Evolutionary conservation across 768 basidiomycete species (phyloP).

Genomic region (Suillus lakei): DNA sequence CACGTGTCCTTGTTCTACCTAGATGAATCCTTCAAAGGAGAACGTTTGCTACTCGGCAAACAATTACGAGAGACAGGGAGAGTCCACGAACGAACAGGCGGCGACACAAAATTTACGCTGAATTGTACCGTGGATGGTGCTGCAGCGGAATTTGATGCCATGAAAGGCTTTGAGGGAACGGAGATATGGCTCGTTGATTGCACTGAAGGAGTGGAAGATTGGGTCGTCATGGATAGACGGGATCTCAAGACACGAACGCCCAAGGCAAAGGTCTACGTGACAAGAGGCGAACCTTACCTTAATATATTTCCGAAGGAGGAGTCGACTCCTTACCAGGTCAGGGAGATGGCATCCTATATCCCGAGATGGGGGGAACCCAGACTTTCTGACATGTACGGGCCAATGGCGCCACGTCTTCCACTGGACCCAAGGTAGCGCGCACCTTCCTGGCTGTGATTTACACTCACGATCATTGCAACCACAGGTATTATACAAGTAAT

Average conservation of each 20-base stretch:
- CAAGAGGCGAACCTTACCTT: neutral
- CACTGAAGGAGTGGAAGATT: neutral
- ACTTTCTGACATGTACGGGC: neutral
- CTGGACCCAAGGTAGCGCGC: neutral
- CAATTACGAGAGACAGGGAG: neutral
- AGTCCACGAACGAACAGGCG: neutral
- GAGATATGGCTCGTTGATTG: constrained; percentile 2
- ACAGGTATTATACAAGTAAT: neutral
- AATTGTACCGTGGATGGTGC: constrained; percentile 4
- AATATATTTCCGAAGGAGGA: neutral
- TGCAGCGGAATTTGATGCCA: neutral
- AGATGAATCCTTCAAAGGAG: neutral
- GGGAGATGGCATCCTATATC: neutral
- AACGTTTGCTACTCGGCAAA: neutral
- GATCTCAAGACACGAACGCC: neutral
- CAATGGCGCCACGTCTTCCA: neutral
- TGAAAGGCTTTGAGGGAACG: neutral
- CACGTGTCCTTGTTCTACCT: constrained; percentile 2
- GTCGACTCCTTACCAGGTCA: neutral
- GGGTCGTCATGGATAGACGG: neutral
- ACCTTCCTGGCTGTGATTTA: neutral
- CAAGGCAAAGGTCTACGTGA: neutral
- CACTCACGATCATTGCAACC: neutral
- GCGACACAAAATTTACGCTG: neutral
- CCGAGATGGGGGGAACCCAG: neutral